These are phyloP conservation scores for Penicillium steckii DNA, from an alignment of 495 filamentous ascomycete species.

Conservation along the genomic window DNA sequence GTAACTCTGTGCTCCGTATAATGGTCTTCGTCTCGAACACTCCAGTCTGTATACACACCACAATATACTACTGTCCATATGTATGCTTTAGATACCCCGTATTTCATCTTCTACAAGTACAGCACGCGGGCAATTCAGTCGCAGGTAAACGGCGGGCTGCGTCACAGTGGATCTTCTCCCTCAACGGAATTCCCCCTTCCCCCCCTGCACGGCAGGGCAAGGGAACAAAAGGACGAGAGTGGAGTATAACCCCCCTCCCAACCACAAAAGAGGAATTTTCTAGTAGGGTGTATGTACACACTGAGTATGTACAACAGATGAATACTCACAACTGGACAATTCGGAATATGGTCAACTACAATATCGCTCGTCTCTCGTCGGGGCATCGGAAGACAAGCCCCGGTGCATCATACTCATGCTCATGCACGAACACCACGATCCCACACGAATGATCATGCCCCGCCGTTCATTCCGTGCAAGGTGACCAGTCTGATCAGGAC, in stretches of 20 bases:
- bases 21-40: not conserved
- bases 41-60: too few relatives aligned
- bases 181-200: not conserved
- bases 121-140: not conserved
- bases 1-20: too few relatives aligned
- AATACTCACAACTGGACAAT: too few relatives aligned
- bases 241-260: not conserved
- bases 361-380: not conserved
- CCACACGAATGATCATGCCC: conserved; percentile 15
- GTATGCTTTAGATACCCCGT: not conserved
- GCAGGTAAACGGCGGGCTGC: not conserved
- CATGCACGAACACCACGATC: conserved; percentile 8
- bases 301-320: too few relatives aligned
- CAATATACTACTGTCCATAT: too few relatives aligned
- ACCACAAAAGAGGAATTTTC: not conserved
- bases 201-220: not conserved
- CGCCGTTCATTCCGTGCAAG: conserved; percentile 28
- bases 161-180: not conserved
- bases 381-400: not conserved
- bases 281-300: not conserved
- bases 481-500: conserved; percentile 20
- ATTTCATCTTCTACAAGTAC: not conserved
- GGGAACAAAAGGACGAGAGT: not conserved
- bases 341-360: too few relatives aligned
- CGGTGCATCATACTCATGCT: not conserved